Conservation (phyloP, 148 eudicot species). For the Camellia lanceoleosa region DNA sequence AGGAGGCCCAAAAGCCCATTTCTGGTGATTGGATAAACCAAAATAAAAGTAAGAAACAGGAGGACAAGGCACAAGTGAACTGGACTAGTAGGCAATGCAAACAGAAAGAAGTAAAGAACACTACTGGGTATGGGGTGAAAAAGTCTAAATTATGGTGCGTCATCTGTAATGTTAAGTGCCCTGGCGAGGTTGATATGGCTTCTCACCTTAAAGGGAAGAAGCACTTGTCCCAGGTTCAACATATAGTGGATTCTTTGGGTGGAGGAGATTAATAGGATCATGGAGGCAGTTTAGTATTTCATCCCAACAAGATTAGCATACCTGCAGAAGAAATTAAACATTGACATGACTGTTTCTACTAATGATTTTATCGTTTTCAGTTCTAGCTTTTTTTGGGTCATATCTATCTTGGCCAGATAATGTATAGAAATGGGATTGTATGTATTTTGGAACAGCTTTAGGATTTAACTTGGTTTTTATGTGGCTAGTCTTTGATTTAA, state of each 20-base stretch:
- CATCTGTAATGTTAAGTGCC: constrained; percentile 9
- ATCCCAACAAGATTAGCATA: no score
- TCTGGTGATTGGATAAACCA: not conserved
- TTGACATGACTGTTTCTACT: no score
- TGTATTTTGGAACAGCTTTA: no score
- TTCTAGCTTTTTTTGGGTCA: no score
- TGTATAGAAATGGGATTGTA: no score
- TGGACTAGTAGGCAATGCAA: no score
- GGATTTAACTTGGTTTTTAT: no score
- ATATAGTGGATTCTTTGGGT: not conserved
- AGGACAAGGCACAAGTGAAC: not conserved
- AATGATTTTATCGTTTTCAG: no score
- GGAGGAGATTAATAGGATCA: not conserved
- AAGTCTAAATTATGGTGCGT: not conserved
- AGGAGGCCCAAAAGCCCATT: not conserved
- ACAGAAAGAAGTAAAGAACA: no score
- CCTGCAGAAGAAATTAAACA: not conserved
- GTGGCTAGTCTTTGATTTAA: no score
- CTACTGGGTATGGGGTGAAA: not conserved
- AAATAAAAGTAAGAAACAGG: not conserved
- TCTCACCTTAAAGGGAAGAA: constrained; percentile 13
- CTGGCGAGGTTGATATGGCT: not conserved
- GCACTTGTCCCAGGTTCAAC: constrained; percentile 14
- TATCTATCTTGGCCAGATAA: no score
- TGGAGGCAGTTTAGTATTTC: not conserved